These are phyloP conservation scores for Magnaporthiopsis rhizophila DNA, from an alignment of 2,329 filamentous ascomycete genomes.

Conservation along the genomic window DNA sequence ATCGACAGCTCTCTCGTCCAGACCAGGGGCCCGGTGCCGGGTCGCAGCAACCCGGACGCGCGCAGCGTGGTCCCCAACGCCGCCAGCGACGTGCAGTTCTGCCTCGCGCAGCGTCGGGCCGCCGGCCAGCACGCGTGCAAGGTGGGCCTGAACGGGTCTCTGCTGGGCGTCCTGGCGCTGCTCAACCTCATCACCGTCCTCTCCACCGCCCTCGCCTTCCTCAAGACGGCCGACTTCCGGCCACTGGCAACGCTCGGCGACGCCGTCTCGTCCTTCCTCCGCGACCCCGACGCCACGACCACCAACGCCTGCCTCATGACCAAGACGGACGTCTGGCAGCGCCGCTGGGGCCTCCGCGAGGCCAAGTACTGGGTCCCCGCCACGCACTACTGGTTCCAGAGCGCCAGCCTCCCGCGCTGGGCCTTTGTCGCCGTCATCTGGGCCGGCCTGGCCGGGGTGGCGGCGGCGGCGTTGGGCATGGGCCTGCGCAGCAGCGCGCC, in stretches of 20 bases:
- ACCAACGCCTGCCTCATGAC: conserved; percentile 33
- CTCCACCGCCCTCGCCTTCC: conserved; percentile 21
- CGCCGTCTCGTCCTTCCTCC: conserved; percentile 41
- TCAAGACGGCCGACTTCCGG: conserved; percentile 22
- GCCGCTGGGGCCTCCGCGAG: conserved; percentile 34
- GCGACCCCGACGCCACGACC: conserved; percentile 35
- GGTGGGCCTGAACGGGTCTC: conserved; percentile 33
- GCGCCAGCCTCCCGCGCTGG: conserved; percentile 36
- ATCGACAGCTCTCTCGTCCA: conserved; percentile 24
- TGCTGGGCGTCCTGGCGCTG: conserved; percentile 34
- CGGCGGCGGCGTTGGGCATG: conserved; percentile 30
- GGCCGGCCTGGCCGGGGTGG: conserved; percentile 27
- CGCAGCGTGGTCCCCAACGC: conserved; percentile 8
- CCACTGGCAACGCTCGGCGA: conserved; percentile 44
- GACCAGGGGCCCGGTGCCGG: conserved; percentile 20
- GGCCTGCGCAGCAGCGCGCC: conserved; percentile 14
- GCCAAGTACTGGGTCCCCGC: conserved; percentile 33
- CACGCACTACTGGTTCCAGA: conserved; percentile 37
- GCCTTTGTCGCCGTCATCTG: conserved; percentile 29
- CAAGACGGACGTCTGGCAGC: conserved; percentile 35
- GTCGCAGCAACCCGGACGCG: conserved; percentile 8
- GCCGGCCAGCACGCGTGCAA: conserved; percentile 23
- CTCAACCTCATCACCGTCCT: conserved; percentile 30
- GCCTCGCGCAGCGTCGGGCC: conserved; percentile 21
- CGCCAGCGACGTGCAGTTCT: conserved; percentile 17